These are phyloP conservation scores for Blastomyces silverae DNA, from an alignment of 2,329 filamentous ascomycete species.

Conservation along the genomic window DNA sequence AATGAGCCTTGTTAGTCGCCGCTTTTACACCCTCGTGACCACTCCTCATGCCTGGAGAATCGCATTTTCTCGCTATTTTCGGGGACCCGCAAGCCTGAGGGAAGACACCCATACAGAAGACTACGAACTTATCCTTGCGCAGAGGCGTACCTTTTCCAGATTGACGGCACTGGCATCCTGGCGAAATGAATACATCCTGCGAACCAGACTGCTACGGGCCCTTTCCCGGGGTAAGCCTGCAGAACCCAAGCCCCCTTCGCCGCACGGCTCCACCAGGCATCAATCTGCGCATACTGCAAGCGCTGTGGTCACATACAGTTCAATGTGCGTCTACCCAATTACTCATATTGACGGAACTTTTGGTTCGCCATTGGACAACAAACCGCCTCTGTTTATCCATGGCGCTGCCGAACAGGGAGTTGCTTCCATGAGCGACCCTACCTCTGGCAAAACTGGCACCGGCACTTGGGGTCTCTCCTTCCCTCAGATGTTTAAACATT, in stretches of 20 bases:
- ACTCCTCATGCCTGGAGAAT: constrained; percentile 90
- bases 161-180: constrained; percentile 81
- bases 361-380: constrained; percentile 58
- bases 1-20: constrained; percentile 77
- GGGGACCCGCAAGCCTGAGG: constrained; percentile 58
- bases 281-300: constrained; percentile 58
- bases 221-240: constrained; percentile 72
- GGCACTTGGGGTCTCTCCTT: constrained; percentile 78
- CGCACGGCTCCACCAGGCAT: constrained; percentile 48
- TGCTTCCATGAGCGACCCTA: constrained; percentile 73
- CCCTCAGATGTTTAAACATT: constrained; percentile 65
- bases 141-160: constrained; percentile 72
- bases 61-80: constrained; percentile 86
- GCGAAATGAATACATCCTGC: constrained; percentile 89
- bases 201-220: constrained; percentile 75
- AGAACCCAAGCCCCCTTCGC: constrained; percentile 46
- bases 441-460: constrained; percentile 56
- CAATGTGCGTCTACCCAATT: constrained; percentile 70
- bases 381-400: constrained; percentile 71
- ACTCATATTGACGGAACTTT: constrained; percentile 76
- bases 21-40: constrained; percentile 79
- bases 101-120: constrained; percentile 42
- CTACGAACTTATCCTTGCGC: constrained; percentile 56
- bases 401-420: constrained; percentile 71
- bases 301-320: constrained; percentile 77